Evolutionary conservation across 495 filamentous ascomycete genomes (phyloP), one percentile per base, ranked within the genome.

Genomic region (Lepidopterella palustris): DNA sequence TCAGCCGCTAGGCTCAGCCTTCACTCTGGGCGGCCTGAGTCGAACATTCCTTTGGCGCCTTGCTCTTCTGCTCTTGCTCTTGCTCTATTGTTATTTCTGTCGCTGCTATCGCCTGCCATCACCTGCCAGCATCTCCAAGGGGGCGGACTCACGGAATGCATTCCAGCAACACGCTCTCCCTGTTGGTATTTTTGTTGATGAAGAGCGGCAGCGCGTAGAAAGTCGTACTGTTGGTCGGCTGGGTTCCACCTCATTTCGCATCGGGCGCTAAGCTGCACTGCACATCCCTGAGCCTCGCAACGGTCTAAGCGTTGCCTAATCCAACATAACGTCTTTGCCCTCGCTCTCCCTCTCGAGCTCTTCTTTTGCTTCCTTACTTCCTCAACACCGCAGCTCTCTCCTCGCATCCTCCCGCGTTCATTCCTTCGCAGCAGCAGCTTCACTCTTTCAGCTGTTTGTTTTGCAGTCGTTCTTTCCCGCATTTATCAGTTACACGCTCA

Each of bases 381-480:
- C n/a, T n/a, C n/a, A n/a, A n/a, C n/a, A n/a, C n/a, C n/a, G n/a
- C n/a, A n/a, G 8, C 55, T 58, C 54, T 23, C 54, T 66, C 59
- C 45, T 60, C 49, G 45, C 32, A 9, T 52, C 53, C 23, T 59
- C 59, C 51, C 59, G 40, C 62, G 21, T 49, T 62, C 63, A 49
- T 59, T 69, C 35, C 51, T 50, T 66, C 71, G 77, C 79, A 79
- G 79, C 80, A 74, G 80, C 86, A 81, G 84, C 88, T 92, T 90
- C 88, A 90, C 82, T 92, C 88, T 80, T 89, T 91, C 74, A 87
- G 84, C 82, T 81, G 80, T 62, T 69, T 74, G 72, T 72, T 15
- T 66, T 77, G 79, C 80, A 70, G 71, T 82, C 76, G 81, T 84
- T 82, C 69, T 71, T 74, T 56, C 25, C 24, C n/a, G 48, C 32